Conservation (phyloP, 2,329 filamentous ascomycete species). For the Monosporascus sp. region DNA sequence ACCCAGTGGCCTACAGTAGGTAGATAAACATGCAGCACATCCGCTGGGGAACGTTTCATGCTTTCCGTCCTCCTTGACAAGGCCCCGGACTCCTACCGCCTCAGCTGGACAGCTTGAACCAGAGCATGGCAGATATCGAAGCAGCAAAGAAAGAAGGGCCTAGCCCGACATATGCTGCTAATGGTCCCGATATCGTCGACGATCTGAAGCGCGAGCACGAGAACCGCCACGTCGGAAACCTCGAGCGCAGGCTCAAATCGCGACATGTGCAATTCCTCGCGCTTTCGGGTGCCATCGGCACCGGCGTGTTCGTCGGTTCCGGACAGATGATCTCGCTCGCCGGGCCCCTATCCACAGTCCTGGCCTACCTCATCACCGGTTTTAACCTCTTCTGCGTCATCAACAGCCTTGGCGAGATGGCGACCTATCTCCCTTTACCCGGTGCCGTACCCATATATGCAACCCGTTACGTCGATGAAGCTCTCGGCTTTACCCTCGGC, state of each 20-base stretch:
- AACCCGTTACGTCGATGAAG: slow-evolving; percentile 41
- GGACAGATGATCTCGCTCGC: slow-evolving; percentile 37
- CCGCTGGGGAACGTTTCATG: too few relatives aligned
- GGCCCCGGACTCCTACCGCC: too few relatives aligned
- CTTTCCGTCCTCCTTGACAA: too few relatives aligned
- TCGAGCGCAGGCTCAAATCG: slow-evolving; percentile 33
- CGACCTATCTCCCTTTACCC: slow-evolving; percentile 54
- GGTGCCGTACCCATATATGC: slow-evolving; percentile 47
- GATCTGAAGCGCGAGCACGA: slow-evolving; percentile 21
- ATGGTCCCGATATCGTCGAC: slow-evolving; percentile 12
- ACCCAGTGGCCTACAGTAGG: not conserved
- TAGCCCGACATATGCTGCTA: slow-evolving; percentile 5
- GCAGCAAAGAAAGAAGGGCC: slow-evolving; percentile 6
- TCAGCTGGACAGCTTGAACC: too few relatives aligned
- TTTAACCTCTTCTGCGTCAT: slow-evolving; percentile 45
- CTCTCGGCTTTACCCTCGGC: slow-evolving; percentile 42
- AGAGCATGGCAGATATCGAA: slow-evolving; percentile 19
- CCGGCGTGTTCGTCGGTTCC: slow-evolving; percentile 38
- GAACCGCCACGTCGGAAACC: slow-evolving; percentile 26
- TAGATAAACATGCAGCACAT: not conserved
- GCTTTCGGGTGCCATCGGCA: slow-evolving; percentile 36
- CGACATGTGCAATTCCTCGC: slow-evolving; percentile 38
- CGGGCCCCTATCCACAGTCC: slow-evolving; percentile 34
- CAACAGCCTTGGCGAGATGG: slow-evolving; percentile 50
- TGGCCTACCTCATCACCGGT: slow-evolving; percentile 38